Conservation (phyloP, 2,329 filamentous ascomycete genomes). For the Torrubiellomyces zombiae region DNA sequence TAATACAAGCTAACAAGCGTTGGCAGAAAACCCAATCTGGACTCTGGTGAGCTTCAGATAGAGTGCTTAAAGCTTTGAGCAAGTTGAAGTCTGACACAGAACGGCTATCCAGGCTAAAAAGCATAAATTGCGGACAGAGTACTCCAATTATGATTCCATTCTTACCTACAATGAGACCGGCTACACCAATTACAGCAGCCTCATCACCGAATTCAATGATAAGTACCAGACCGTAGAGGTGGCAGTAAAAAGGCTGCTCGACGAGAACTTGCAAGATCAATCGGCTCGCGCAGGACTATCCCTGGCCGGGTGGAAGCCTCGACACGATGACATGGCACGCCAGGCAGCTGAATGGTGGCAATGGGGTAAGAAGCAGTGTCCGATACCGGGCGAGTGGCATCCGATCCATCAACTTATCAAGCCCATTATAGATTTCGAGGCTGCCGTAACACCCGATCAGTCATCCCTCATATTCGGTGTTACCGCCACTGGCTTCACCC, state of each 20-base stretch:
- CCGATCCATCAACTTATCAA: too few relatives aligned
- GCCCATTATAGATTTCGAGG: conserved; percentile 32
- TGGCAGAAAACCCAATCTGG: conserved; percentile 43
- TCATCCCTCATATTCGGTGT: conserved; percentile 37
- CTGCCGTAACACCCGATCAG: conserved; percentile 36
- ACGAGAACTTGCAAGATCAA: conserved; percentile 42
- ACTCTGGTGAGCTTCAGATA: conserved; percentile 25
- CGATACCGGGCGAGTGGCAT: too few relatives aligned
- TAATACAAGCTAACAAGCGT: too few relatives aligned
- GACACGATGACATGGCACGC: conserved; percentile 30
- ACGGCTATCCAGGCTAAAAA: conserved; percentile 28
- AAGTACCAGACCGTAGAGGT: conserved; percentile 27
- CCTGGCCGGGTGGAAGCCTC: conserved; percentile 46
- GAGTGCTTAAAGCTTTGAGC: too few relatives aligned
- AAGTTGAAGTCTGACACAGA: too few relatives aligned
- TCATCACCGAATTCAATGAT: conserved; percentile 33
- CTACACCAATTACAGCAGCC: conserved; percentile 26
- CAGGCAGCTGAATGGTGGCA: conserved; percentile 45
- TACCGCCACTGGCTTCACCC: conserved; percentile 42
- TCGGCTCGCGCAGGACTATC: conserved; percentile 41
- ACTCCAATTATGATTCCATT: conserved; percentile 41
- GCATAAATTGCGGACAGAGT: conserved; percentile 35
- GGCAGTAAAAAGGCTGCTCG: conserved; percentile 39
- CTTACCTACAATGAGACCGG: conserved; percentile 44
- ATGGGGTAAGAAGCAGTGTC: conserved; percentile 14